Conservation (phyloP, 1,284 basidiomycete species). For the Marasmius fiardii region DNA sequence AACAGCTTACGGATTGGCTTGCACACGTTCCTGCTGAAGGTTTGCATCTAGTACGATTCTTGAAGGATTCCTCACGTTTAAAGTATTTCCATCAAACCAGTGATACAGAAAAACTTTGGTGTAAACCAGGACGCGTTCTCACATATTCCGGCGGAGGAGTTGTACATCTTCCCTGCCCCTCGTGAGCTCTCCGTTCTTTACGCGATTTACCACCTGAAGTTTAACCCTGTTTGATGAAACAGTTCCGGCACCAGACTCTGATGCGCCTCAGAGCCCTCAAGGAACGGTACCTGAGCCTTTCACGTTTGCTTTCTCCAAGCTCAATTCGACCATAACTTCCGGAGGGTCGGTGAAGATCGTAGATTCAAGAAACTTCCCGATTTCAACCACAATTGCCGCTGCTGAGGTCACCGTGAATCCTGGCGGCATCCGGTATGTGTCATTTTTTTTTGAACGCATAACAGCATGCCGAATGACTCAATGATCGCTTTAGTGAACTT, state of each 20-base stretch:
- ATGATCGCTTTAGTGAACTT: conserved; percentile 34
- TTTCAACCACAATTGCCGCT: conserved; percentile 57
- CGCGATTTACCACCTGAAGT: conserved; percentile 8
- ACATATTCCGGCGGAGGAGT: conserved; percentile 52
- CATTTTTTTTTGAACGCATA: conserved; percentile 10
- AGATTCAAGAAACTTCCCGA: conserved; percentile 47
- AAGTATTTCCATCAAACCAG: conserved; percentile 25
- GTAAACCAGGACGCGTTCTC: conserved; percentile 47
- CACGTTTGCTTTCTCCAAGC: conserved; percentile 51
- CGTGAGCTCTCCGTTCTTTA: conserved; percentile 16
- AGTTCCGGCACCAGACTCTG: conserved; percentile 36
- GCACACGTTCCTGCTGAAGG: conserved; percentile 54
- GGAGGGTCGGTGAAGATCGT: conserved; percentile 67
- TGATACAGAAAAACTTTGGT: conserved; percentile 72
- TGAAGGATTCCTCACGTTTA: not conserved
- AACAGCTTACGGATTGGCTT: conserved; percentile 63
- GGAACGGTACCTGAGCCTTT: conserved; percentile 51
- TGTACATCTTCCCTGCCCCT: conserved; percentile 69
- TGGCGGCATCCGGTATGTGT: conserved; percentile 54
- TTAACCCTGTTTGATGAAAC: conserved; percentile 15
- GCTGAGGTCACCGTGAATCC: conserved; percentile 68
- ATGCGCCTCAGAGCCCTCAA: conserved; percentile 43
- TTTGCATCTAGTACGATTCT: conserved; percentile 11
- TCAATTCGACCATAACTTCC: conserved; percentile 42
- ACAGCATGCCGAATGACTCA: not conserved